Base-by-base conservation (phyloP, 2,329 filamentous ascomycete species). In the Madurella mycetomatis region DNA sequence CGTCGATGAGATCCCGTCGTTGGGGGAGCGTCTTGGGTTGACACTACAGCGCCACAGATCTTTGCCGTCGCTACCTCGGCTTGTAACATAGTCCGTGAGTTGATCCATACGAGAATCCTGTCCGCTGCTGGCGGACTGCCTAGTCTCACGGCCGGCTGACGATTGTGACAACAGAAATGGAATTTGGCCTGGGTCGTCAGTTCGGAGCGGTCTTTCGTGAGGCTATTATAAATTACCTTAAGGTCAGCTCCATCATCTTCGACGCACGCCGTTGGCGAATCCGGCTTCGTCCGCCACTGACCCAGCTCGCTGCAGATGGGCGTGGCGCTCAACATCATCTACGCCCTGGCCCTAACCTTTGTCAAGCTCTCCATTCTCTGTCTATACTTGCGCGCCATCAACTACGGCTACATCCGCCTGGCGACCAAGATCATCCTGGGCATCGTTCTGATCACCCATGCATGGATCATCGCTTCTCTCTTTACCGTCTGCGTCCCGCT, bases 281-380 rank as follows among this genome's bases (percentile, higher is more conserved):
- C 11, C 13, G 4, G 2, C 34, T 4, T 11, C 34, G 9, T 37
- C 34, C 11, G 9, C 7, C 7, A 37, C 34, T 37, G 9, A 37
- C 34, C 11, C 11, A 25, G 44, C 15, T 16, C 19, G 16, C 37
- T 15, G 16, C 34, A 41, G 46, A 13, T 44, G n/a, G 40, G 44
- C 16, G n/a, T 48, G 15, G 34, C 39, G 39, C 19, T 17, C 5
- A 43, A 44, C 11, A 47, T 53, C 44, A 42, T 48, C 30, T 53
- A 53, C 51, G 30, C 47, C 15, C 15, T 43, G n/a, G 42, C 32
- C 44, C 34, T 53, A 18, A 47, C 44, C 39, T 47, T 42, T 18
- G 44, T 43, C 19, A 53, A 53, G 13, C 13, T 53, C 11, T 53
- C 50, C 3, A 47, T 53, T 15, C 37, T 53, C 16, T 53, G 50